Evolutionary conservation across 306 rosid genomes (phyloP).

Genomic region (Delonix regia): DNA sequence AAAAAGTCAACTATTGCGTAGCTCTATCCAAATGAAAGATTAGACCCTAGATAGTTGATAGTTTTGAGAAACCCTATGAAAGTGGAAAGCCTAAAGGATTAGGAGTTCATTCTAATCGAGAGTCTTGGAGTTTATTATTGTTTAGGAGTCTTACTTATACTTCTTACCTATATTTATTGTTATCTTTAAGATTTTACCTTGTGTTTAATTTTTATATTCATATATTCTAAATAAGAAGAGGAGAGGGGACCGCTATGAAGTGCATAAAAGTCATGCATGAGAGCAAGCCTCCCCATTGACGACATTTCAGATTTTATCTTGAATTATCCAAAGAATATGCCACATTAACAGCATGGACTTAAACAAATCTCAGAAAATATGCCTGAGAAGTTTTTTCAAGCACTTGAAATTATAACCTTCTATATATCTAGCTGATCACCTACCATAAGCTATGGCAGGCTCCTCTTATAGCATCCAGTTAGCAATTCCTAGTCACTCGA

Average conservation of each 20-base stretch:
- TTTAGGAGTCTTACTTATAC: not conserved
- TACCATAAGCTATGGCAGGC: not conserved
- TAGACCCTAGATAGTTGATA: not conserved
- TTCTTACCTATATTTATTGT: too few species aligned
- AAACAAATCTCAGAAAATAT: too few species aligned
- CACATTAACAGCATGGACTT: too few species aligned
- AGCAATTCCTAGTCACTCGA: not conserved
- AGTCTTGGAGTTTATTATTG: not conserved
- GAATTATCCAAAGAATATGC: too few species aligned
- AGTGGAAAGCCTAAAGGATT: not conserved
- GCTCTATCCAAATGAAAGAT: not conserved
- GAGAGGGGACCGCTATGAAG: too few species aligned
- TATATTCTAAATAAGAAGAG: too few species aligned
- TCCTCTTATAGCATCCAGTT: not conserved
- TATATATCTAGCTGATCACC: not conserved
- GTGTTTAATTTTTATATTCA: not conserved
- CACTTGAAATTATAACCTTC: not conserved
- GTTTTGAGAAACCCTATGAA: not conserved
- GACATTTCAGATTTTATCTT: too few species aligned
- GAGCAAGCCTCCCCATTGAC: too few species aligned
- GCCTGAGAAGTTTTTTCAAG: not conserved
- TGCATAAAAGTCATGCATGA: too few species aligned
- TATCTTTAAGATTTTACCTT: not conserved
- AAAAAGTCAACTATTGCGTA: not conserved
- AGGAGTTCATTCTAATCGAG: not conserved